A percentile compares a stretch with the other conserved stretches of the same genome.
phyloP scores from a whole-genome alignment of 768 basidiomycete species.

The Tulasnella sp. region DNA sequence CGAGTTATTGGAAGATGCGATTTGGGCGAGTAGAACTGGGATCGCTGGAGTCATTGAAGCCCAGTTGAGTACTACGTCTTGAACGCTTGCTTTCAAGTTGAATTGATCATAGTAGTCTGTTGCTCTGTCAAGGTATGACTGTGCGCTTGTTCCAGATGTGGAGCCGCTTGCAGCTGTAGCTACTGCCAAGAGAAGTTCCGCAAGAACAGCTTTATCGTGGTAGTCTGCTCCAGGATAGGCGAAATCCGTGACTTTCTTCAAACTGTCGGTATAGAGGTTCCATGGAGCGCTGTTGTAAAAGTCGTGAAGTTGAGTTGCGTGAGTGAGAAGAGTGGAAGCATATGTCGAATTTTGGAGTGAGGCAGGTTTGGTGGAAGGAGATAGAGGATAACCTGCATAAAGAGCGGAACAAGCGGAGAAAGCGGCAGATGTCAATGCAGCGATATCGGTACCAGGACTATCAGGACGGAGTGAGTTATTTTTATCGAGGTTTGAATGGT shows the following conservation, averaged over 20 bases:
- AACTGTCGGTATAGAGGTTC: slow-evolving; percentile 53
- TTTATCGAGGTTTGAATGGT: background rate
- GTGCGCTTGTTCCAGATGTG: background rate
- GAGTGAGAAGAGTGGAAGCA: slow-evolving; percentile 50
- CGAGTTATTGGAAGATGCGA: slow-evolving; percentile 33
- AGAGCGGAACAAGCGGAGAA: slow-evolving; percentile 78
- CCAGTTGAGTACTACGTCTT: slow-evolving; percentile 71
- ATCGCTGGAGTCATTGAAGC: slow-evolving; percentile 70
- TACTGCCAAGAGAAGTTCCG: slow-evolving; percentile 62
- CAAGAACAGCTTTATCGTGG: slow-evolving; percentile 59
- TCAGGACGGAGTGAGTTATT: background rate
- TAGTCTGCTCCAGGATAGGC: slow-evolving; percentile 64
- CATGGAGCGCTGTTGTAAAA: slow-evolving; percentile 60
- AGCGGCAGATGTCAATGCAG: slow-evolving; percentile 71
- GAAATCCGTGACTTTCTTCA: slow-evolving; percentile 41
- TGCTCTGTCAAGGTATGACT: slow-evolving; percentile 12
- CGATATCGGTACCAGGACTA: slow-evolving; percentile 80
- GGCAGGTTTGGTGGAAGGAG: slow-evolving; percentile 36
- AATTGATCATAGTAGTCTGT: slow-evolving; percentile 24
- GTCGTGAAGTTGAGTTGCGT: slow-evolving; percentile 60
- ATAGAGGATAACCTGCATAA: slow-evolving; percentile 48
- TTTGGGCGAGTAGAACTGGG: slow-evolving; percentile 61
- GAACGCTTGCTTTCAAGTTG: slow-evolving; percentile 48
- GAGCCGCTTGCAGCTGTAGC: slow-evolving; percentile 31
- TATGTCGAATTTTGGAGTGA: slow-evolving; percentile 63